A percentile compares a stretch with the other conserved stretches of the same genome.
phyloP scores from a whole-genome alignment of 495 filamentous ascomycete genomes.

The Massariosphaeria phaeospora region DNA sequence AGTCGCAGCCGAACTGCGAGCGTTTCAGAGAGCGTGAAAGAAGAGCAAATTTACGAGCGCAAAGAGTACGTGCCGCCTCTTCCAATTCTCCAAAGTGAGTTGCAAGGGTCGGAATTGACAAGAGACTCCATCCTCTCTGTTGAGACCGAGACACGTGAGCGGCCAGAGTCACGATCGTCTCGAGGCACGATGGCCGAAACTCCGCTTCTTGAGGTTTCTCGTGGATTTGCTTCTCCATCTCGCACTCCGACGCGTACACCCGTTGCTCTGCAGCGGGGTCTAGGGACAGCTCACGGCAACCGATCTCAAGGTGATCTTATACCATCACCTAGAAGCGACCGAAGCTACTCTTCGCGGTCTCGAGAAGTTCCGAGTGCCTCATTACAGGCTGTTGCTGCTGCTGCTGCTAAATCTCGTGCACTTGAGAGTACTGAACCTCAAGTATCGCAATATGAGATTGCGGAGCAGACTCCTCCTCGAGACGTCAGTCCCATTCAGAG shows the following conservation, averaged over 20 bases:
- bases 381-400: conserved; percentile 39
- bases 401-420: conserved; percentile 31
- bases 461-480: conserved; percentile 46
- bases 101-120: conserved; percentile 79
- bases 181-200: conserved; percentile 47
- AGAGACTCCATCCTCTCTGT: conserved; percentile 83
- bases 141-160: conserved; percentile 53
- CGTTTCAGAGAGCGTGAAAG: conserved; percentile 45
- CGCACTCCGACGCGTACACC: conserved; percentile 52
- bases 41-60: conserved; percentile 36
- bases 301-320: conserved; percentile 52
- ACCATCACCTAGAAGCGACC: conserved; percentile 48
- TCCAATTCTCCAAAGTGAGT: conserved; percentile 78
- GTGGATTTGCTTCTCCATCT: conserved; percentile 53
- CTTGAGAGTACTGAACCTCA: conserved; percentile 31
- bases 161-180: conserved; percentile 54
- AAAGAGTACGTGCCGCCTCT: conserved; percentile 63
- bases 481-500: conserved; percentile 83
- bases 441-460: conserved; percentile 37
- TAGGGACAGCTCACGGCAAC: conserved; percentile 56
- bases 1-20: conserved; percentile 54
- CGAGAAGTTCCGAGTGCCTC: conserved; percentile 41
- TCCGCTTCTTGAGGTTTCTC: conserved; percentile 53
- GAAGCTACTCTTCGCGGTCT: conserved; percentile 43
- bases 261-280: conserved; percentile 46